Conservation (phyloP, 352 stramenopile species). For the Pythium vanterpoolii region DNA sequence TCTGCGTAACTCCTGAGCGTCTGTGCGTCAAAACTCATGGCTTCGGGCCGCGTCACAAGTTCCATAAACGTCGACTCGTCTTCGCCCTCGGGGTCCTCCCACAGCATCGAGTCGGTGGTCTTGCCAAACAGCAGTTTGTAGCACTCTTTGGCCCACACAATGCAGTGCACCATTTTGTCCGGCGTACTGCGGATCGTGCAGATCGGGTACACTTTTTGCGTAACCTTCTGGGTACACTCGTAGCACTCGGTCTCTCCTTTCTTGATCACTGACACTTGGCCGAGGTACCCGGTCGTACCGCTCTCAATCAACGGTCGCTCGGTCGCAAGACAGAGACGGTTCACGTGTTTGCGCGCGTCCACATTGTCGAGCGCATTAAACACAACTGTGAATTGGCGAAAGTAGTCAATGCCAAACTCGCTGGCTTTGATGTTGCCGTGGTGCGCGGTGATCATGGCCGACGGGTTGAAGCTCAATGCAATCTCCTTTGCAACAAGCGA, state of each 20-base stretch:
- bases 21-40: slow-evolving; percentile 38
- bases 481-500: slow-evolving; percentile 85
- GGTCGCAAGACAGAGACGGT: slow-evolving; percentile 95
- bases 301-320: slow-evolving; percentile 93
- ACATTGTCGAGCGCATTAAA: slow-evolving; percentile 99
- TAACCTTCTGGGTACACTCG: slow-evolving; percentile 95
- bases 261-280: slow-evolving; percentile 97
- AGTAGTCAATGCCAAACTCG: slow-evolving; percentile 93
- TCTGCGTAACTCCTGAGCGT: slow-evolving; percentile 64
- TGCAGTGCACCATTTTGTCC: slow-evolving; percentile 99
- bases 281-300: slow-evolving; percentile 98
- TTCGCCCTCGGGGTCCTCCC: slow-evolving; percentile 74
- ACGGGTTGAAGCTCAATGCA: slow-evolving; percentile 86
- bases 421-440: slow-evolving; percentile 97
- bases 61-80: slow-evolving; percentile 88
- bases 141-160: slow-evolving; percentile 97
- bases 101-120: slow-evolving; percentile 94
- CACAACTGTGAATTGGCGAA: slow-evolving; percentile 96
- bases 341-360: slow-evolving; percentile 98
- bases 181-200: slow-evolving; percentile 99
- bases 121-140: slow-evolving; percentile 89
- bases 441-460: slow-evolving; percentile 88
- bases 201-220: slow-evolving; percentile 99
- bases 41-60: slow-evolving; percentile 43
- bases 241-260: slow-evolving; percentile 98